These are phyloP conservation scores for Beta lomatogona DNA, from an alignment of 179 eudicot species.

Conservation along the genomic window DNA sequence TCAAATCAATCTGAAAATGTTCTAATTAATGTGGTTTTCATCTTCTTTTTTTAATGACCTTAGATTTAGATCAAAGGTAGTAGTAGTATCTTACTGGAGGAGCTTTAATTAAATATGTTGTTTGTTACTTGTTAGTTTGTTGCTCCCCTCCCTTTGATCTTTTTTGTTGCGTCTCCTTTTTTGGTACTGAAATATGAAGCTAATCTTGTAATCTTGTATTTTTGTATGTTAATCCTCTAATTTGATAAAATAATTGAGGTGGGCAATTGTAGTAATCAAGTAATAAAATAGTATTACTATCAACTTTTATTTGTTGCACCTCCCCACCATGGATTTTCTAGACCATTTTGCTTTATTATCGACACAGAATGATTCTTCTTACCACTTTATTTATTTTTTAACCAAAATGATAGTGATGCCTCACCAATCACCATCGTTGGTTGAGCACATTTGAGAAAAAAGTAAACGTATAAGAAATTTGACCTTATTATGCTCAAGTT, in stretches of 20 bases:
- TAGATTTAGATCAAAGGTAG: constrained; percentile 27
- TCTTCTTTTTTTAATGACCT: not conserved
- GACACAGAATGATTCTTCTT: constrained; percentile 13
- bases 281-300: constrained; percentile 7
- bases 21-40: constrained; percentile 15
- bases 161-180: not conserved
- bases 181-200: not conserved
- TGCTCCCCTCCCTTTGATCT: constrained; percentile 34
- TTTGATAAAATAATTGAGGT: constrained; percentile 26
- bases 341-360: constrained; percentile 28
- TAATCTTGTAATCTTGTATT: constrained; percentile 1
- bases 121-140: constrained; percentile 15
- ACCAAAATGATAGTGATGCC: constrained; percentile 9
- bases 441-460: constrained; percentile 10
- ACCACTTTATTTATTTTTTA: not conserved
- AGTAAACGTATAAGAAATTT: constrained; percentile 25
- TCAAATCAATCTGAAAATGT: not conserved
- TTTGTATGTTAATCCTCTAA: constrained; percentile 28
- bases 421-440: constrained; percentile 15
- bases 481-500: constrained; percentile 26
- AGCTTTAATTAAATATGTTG: constrained; percentile 19
- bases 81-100: constrained; percentile 17
- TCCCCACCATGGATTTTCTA: constrained; percentile 12
- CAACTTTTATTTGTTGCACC: constrained; percentile 5
- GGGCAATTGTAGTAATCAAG: constrained; percentile 25